A percentile compares a stretch with the other conserved stretches of the same genome.
Conservation (phyloP, 805 yeast genomes). For the Lachancea lanzarotensis region DNA sequence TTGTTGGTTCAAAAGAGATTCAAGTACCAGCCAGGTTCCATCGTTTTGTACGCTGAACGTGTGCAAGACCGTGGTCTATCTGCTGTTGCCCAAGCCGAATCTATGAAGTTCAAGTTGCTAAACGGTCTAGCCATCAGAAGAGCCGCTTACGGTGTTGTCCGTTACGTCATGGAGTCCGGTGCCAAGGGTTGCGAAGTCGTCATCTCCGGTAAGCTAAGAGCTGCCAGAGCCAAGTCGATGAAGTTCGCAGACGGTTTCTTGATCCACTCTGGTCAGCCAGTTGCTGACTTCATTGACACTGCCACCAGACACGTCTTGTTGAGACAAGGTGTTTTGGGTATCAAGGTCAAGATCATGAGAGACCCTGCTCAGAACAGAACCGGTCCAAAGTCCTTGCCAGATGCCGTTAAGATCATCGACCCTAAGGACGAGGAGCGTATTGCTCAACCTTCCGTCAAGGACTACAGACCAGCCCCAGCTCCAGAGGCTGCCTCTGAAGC, state of each 20-base stretch:
- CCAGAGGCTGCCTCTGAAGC: conserved; percentile 17
- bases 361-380: conserved; percentile 84
- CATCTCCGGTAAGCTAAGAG: conserved; percentile 98
- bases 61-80: conserved; percentile 99
- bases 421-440: conserved; percentile 90
- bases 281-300: conserved; percentile 94
- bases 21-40: conserved; percentile 88
- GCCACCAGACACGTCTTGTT: conserved; percentile 99
- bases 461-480: conserved; percentile 47
- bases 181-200: conserved; percentile 99
- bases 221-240: conserved; percentile 99
- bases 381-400: conserved; percentile 93
- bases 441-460: conserved; percentile 75
- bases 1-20: conserved; percentile 98
- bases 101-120: conserved; percentile 94
- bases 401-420: conserved; percentile 84
- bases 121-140: conserved; percentile 99
- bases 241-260: conserved; percentile 99
- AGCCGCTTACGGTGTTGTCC: conserved; percentile 99
- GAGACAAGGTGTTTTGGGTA: conserved; percentile 99
- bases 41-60: conserved; percentile 96
- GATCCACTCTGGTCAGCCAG: conserved; percentile 99
- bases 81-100: conserved; percentile 99
- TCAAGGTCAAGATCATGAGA: conserved; percentile 98
- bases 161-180: conserved; percentile 99